A percentile compares a stretch with the other conserved stretches of the same genome.
Conservation (phyloP, 768 basidiomycete genomes). For the Boletus sp. region DNA sequence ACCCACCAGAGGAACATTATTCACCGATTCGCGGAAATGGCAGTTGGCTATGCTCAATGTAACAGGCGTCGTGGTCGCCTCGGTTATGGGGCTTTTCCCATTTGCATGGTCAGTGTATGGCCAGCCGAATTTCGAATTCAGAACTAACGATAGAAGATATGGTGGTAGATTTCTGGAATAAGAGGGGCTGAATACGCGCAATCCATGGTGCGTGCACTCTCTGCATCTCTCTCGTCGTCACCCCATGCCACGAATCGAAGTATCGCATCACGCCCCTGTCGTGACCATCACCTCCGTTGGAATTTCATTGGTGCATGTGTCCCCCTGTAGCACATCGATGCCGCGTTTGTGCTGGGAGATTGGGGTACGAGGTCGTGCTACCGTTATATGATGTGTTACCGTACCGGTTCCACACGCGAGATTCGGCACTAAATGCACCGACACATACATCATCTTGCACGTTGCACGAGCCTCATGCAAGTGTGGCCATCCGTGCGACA, state of each 20-base stretch:
- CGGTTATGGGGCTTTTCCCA: neutral
- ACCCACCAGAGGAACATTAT: neutral
- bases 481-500: neutral
- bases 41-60: slow-evolving; percentile 18
- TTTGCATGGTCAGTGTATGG: slow-evolving; percentile 1
- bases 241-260: neutral
- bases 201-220: neutral
- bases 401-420: neutral
- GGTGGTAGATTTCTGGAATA: neutral
- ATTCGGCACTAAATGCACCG: neutral
- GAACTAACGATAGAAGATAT: neutral
- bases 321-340: neutral
- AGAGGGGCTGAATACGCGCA: neutral
- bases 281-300: neutral
- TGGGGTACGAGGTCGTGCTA: neutral
- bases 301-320: neutral
- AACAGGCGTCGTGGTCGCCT: neutral
- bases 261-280: neutral
- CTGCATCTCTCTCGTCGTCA: neutral
- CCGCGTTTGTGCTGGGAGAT: neutral
- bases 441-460: neutral
- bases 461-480: slow-evolving; percentile 4
- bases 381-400: neutral
- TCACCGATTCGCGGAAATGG: slow-evolving; percentile 14
- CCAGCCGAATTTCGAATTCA: slow-evolving; percentile 10